Evolutionary conservation across 495 filamentous ascomycete genomes (phyloP).

Genomic region (Evernia prunastri): DNA sequence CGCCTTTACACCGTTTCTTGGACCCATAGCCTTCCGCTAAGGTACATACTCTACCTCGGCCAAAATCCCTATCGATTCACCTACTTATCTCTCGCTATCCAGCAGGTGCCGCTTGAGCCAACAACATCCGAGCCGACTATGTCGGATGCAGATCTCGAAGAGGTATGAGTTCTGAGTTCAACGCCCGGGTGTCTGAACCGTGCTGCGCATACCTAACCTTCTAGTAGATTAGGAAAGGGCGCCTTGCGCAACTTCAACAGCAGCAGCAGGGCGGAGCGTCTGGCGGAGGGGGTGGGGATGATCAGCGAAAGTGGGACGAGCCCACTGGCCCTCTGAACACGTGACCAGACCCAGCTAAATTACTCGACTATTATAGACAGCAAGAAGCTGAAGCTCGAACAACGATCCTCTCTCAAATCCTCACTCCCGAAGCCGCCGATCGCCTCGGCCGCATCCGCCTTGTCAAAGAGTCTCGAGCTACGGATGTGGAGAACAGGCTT

Average conservation of each 20-base stretch:
- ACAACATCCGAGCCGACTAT: slow-evolving; percentile 37
- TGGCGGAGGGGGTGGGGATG: slow-evolving; percentile 46
- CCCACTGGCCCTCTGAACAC: neutral
- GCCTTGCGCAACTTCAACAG: slow-evolving; percentile 82
- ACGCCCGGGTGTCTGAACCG: neutral
- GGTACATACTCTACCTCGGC: too few relatives aligned
- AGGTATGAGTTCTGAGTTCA: slow-evolving; percentile 43
- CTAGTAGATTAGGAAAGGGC: slow-evolving; percentile 73
- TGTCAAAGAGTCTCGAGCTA: slow-evolving; percentile 86
- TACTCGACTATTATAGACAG: slow-evolving; percentile 44
- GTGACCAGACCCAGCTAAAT: slow-evolving; percentile 13
- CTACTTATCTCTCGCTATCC: too few relatives aligned
- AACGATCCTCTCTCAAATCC: slow-evolving; percentile 81
- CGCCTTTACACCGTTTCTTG: too few relatives aligned
- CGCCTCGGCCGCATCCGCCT: slow-evolving; percentile 89
- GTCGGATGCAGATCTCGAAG: slow-evolving; percentile 82
- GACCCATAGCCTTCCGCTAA: too few relatives aligned
- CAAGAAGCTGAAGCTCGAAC: slow-evolving; percentile 69
- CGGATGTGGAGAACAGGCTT: slow-evolving; percentile 84
- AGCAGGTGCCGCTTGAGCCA: too few relatives aligned
- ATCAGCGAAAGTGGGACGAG: slow-evolving; percentile 56
- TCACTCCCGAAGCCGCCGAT: slow-evolving; percentile 87
- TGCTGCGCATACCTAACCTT: slow-evolving; percentile 3
- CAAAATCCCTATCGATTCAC: too few relatives aligned
- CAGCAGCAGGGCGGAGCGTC: slow-evolving; percentile 55